Conservation (phyloP, 441 rosid species). For the Eutrema salsugineum region DNA sequence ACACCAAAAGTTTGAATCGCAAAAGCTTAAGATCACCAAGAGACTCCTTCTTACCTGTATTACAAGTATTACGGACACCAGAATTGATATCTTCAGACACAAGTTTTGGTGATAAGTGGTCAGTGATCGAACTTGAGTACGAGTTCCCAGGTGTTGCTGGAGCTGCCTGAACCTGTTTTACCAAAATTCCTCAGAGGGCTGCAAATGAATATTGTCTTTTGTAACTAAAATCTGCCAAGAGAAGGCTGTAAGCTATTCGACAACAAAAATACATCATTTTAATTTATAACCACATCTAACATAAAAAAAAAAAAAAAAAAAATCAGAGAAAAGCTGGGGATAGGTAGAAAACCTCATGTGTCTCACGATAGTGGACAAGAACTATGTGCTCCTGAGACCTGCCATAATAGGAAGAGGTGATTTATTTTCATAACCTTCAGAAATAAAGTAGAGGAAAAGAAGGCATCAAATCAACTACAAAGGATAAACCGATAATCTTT, state of each 20-base stretch:
- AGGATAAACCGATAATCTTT: background rate
- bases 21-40: conserved; percentile 28
- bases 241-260: background rate
- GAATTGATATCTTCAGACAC: conserved; percentile 76
- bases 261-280: conserved; percentile 6
- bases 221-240: conserved; percentile 2
- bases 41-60: conserved; percentile 33
- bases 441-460: background rate
- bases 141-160: conserved; percentile 87
- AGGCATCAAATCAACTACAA: background rate
- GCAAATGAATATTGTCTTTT: background rate
- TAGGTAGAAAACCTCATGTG: conserved; percentile 62
- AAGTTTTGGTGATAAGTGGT: conserved; percentile 52
- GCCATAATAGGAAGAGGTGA: conserved; percentile 27
- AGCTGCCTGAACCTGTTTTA: conserved; percentile 58
- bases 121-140: conserved; percentile 76
- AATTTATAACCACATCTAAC: background rate
- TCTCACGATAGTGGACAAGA: conserved; percentile 99
- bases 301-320: background rate
- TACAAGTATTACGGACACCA: conserved; percentile 42
- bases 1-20: background rate
- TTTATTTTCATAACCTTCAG: background rate
- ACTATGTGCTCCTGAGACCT: conserved; percentile 93
- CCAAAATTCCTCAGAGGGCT: conserved; percentile 19
- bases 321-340: background rate